Base-by-base conservation (phyloP, 2,329 filamentous ascomycete species). In the Penicillium sp. region DNA sequence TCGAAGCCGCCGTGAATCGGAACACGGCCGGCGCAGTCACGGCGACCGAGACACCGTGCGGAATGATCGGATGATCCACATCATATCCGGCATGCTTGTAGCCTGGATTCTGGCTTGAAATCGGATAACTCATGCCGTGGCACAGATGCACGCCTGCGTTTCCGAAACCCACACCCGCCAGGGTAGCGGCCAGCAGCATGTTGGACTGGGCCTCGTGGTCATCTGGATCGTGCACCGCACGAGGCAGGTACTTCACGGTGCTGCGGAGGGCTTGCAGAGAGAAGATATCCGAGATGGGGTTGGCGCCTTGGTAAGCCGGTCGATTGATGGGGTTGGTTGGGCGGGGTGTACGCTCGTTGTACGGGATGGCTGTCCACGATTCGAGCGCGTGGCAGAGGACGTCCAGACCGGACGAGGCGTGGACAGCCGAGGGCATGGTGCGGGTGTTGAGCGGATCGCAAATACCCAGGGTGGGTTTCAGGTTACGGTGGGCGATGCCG, bases 271-370 rank as follows among this genome's bases (percentile, higher is more conserved):
- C 90, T 59, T 88, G 85, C 18, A 98, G 77, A 3, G 88, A 94
- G 75, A 98, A 98, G 57, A 98, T 91, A 66, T 98, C 93, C 38
- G 88, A 94, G 60, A 98, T 98, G 2, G 93, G 93, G 66, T 98
- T 98, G 5, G 93, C 90, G 36, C 93, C 93, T 69, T 98, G 93
- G 66, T 98, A 98, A 0, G 93, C 90, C 0, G 93, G 93, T 4
- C 93, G 80, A 51, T 91, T 78, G 58, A 98, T 88, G 0, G 94
- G 93, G 66, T 98, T 97, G 4, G 81, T 72, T 0, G 94, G 94
- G 3, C 91, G 78, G 0, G 93, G 93, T 0, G 77, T 82, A 43
- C 93, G 83, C 75, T 95, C 86, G 59, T 87, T 79, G 74, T 89
- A 98, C 0, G 94, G 94, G 54, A 98, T 97, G 2, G 93, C 93